Evolutionary conservation across 139 green algal species (phyloP), one percentile per base, ranked within the genome.

Genomic region (Closterium sp.): DNA sequence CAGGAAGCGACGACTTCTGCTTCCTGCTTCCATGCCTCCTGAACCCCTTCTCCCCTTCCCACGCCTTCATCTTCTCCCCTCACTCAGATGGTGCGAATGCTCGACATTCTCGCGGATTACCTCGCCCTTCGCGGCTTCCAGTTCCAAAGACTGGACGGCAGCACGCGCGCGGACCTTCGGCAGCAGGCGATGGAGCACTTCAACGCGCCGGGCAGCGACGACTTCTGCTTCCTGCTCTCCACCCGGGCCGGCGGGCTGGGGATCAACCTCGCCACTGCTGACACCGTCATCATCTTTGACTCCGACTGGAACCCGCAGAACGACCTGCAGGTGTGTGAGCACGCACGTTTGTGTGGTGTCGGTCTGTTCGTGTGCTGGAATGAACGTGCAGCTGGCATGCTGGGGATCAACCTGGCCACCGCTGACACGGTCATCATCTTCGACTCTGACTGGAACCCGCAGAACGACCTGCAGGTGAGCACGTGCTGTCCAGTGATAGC

Each of bases 221-320:
- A 98, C 94, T 99, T 99, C 95, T 96, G 95, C 28, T 99, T 99
- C 94, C 95, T 99, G 94, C 96, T 99, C 90, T 98, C 96, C 43
- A 98, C 97, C 19, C 95, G 97, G 0, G 97, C 97, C 2, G 97
- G 97, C 10, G 97, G 97, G 0, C 94, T 98, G 89, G 97, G 97
- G 85, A 97, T 98, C 91, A 98, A 98, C 94, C 97, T 98, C 91
- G 96, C 96, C 33, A 97, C 96, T 1, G 96, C 96, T 28, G 96
- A 98, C 91, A 98, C 96, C 0, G 96, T 98, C 34, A 95, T 98
- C 94, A 97, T 98, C 87, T 98, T 97, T 90, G 96, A 98, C 93
- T 95, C 92, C 23, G 88, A 95, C 84, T 95, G 95, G 94, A 95
- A 96, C 90, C 93, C 90, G 84, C 95, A 97, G 88, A 97, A 97